Base-by-base conservation (phyloP, 2,329 filamentous ascomycete species). In the Claviceps humidiphila region DNA sequence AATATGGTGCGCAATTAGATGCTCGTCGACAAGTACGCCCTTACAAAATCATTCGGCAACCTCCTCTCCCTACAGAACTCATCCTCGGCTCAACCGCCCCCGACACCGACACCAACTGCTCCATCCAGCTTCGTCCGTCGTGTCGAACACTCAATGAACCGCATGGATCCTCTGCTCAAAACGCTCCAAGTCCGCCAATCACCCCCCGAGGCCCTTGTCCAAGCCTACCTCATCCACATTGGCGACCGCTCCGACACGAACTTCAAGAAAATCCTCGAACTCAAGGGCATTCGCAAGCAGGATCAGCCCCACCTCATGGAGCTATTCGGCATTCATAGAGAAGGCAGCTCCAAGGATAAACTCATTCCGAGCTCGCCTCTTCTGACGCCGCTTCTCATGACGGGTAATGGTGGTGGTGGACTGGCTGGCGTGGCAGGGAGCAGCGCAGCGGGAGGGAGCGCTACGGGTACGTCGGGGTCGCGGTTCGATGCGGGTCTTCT, bases 161-260 rank as follows among this genome's bases (percentile, higher is more conserved):
- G 89, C 58, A 84, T 97, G 58, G 91, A 97, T 62, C 87, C 89
- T 1, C 78, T 98, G 22, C 84, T 98, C 60, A 98, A 98, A 70
- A 97, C 93, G 2, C 79, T 98, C 3, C 93, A 98, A 74, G 91
- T 98, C 47, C 88, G 88, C 30, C 82, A 90, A 2, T 87, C 86
- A 4, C 93, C 93, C 0, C 87, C 91, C 0, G 93, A 98, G 72
- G 91, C 88, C 2, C 80, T 98, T 3, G 90, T 98, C 0, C 91
- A 97, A 71, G 93, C 93, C 38, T 98, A 98, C 66, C 82, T 98
- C 38, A 95, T 97, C 67, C 93, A 97, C 70, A 93, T 98, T 58
- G 89, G 82, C 58, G 93, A 98, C 73, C 84, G 87, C 52, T 95
- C 86, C 57, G 93, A 97, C 65, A 80, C 81, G 61, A 98, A 98